Conservation (phyloP, 768 basidiomycete species). For the Gymnopilus dilepis region DNA sequence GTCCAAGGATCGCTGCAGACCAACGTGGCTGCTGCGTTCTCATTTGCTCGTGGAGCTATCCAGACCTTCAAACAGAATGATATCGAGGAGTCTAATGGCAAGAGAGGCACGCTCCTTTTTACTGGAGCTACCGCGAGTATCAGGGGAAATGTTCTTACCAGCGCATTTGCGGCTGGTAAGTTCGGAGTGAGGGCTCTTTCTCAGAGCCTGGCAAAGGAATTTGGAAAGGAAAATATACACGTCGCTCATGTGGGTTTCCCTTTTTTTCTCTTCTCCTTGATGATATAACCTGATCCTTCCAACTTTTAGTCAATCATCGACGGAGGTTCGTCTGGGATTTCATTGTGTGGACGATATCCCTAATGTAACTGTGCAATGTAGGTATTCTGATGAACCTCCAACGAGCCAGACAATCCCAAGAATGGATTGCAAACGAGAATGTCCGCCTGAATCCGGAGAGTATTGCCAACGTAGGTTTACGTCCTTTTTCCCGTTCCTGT, state of each 20-base stretch:
- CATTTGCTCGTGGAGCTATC: slow-evolving; percentile 67
- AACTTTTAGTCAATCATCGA: slow-evolving; percentile 66
- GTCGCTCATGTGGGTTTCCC: slow-evolving; percentile 68
- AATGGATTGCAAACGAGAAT: slow-evolving; percentile 52
- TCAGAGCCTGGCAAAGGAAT: slow-evolving; percentile 78
- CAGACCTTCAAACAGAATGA: slow-evolving; percentile 63
- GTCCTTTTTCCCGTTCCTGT: too few relatives aligned
- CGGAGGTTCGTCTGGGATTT: slow-evolving; percentile 45
- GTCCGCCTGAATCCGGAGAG: slow-evolving; percentile 52
- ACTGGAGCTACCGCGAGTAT: slow-evolving; percentile 75
- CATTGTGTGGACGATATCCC: neutral
- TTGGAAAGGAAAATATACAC: slow-evolving; percentile 76
- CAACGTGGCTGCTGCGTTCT: slow-evolving; percentile 63
- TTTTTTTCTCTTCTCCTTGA: slow-evolving; percentile 32
- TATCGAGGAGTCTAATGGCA: slow-evolving; percentile 49
- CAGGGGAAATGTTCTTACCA: slow-evolving; percentile 65
- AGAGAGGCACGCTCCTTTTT: slow-evolving; percentile 69
- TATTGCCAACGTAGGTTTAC: slow-evolving; percentile 10
- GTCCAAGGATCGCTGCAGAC: slow-evolving; percentile 56
- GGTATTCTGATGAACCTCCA: slow-evolving; percentile 42
- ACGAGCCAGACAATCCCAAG: slow-evolving; percentile 32
- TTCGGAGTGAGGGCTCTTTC: slow-evolving; percentile 65
- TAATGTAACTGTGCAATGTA: slow-evolving; percentile 20
- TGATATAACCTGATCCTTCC: neutral
- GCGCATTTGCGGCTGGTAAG: slow-evolving; percentile 69